Evolutionary conservation across 257 asterid genomes (phyloP).

Genomic region (Pogostemon cablin): DNA sequence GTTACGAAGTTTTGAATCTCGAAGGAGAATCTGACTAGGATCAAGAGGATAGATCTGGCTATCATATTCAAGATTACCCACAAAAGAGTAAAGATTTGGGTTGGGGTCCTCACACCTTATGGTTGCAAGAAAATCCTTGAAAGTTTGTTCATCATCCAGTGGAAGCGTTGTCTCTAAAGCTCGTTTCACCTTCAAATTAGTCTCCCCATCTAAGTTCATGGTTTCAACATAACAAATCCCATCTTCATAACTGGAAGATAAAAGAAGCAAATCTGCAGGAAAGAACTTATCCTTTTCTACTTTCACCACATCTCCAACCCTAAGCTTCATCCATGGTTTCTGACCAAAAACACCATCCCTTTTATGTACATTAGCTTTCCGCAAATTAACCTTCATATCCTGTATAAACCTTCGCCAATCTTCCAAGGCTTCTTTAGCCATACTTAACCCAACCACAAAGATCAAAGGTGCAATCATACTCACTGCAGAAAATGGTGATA

Average conservation of each 20-base stretch:
- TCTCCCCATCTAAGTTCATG: conserved; percentile 98
- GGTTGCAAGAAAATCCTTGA: conserved; percentile 74
- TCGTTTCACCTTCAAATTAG: conserved; percentile 93
- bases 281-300: conserved; percentile 91
- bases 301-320: conserved; percentile 90
- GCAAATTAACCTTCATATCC: conserved; percentile 94
- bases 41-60: conserved; percentile 85
- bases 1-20: conserved; percentile 96
- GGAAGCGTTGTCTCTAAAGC: conserved; percentile 76
- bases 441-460: conserved; percentile 95
- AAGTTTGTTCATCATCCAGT: conserved; percentile 65
- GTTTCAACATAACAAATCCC: conserved; percentile 98
- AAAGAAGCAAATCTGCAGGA: conserved; percentile 93
- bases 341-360: conserved; percentile 66
- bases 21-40: conserved; percentile 91
- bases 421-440: conserved; percentile 96
- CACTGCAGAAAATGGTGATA: conserved; percentile 79
- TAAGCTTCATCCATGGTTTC: conserved; percentile 91
- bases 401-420: conserved; percentile 94
- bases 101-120: conserved; percentile 95
- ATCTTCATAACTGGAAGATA: conserved; percentile 93
- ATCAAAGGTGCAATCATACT: conserved; percentile 95
- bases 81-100: conserved; percentile 83
- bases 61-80: conserved; percentile 88
- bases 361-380: conserved; percentile 76